phyloP scores from a whole-genome alignment of 768 basidiomycete species.

The Asterophora lycoperdoides region DNA sequence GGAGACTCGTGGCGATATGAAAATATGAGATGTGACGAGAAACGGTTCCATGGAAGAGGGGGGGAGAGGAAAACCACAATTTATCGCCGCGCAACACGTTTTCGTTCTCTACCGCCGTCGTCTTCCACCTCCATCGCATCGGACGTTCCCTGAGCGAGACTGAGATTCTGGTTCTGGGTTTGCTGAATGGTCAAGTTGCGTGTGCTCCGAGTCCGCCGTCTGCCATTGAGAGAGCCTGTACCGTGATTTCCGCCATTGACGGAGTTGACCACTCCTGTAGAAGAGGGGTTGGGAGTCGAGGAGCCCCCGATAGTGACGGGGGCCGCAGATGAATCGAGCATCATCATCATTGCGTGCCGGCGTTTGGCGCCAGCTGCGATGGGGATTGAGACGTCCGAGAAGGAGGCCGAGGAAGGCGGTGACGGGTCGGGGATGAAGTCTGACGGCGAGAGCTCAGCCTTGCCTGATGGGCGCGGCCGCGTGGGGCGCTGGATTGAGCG shows the following conservation, averaged over 20 bases:
- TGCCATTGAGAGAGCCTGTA: conserved; percentile 22
- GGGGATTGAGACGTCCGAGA: conserved; percentile 36
- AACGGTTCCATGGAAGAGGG: neutral
- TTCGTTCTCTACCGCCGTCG: conserved; percentile 66
- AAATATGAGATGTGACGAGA: neutral
- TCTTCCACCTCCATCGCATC: conserved; percentile 77
- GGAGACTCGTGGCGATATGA: neutral
- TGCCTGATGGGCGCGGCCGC: conserved; percentile 17
- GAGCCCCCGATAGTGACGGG: conserved; percentile 34
- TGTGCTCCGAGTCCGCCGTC: conserved; percentile 55
- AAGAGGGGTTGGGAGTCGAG: conserved; percentile 24
- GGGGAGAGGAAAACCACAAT: conserved; percentile 5
- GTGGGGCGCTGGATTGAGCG: conserved; percentile 23
- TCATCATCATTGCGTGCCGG: conserved; percentile 76
- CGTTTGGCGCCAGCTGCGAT: conserved; percentile 63
- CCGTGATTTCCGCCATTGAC: conserved; percentile 23
- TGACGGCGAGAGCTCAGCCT: conserved; percentile 12
- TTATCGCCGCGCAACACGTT: conserved; percentile 64
- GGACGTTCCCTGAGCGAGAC: conserved; percentile 28
- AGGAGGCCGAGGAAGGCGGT: conserved; percentile 22
- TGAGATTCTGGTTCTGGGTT: conserved; percentile 36
- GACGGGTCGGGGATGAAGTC: conserved; percentile 21
- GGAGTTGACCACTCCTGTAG: conserved; percentile 13
- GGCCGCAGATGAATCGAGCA: conserved; percentile 53
- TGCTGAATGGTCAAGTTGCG: conserved; percentile 30